These are phyloP conservation scores for Cytospora piceae DNA, from an alignment of 2,329 filamentous ascomycete species.

Conservation along the genomic window DNA sequence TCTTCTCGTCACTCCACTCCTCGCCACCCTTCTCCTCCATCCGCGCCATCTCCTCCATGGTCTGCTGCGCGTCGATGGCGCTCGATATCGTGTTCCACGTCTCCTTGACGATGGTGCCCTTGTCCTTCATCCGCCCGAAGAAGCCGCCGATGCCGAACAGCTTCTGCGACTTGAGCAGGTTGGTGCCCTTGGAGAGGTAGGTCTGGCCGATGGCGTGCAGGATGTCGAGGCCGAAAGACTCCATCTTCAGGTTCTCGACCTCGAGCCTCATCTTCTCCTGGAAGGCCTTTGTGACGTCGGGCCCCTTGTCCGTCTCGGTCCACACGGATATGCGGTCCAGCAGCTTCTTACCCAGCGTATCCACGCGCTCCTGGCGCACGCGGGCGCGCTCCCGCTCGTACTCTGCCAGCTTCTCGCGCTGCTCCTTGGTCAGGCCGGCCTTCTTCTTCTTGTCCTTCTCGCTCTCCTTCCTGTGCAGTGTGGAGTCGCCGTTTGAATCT, in stretches of 20 bases:
- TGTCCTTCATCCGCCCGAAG: constrained; percentile 92
- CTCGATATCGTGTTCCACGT: constrained; percentile 98
- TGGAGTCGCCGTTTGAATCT: constrained; percentile 67
- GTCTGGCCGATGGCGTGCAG: constrained; percentile 92
- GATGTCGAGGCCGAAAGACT: constrained; percentile 95
- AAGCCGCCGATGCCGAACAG: constrained; percentile 96
- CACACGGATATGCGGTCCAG: constrained; percentile 88
- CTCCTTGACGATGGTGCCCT: constrained; percentile 95
- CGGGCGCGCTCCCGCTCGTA: constrained; percentile 84
- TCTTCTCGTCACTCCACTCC: constrained; percentile 98
- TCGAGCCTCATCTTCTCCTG: constrained; percentile 93
- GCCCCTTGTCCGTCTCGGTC: constrained; percentile 93
- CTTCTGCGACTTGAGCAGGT: constrained; percentile 92
- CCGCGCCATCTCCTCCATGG: constrained; percentile 98
- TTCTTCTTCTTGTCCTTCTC: constrained; percentile 62
- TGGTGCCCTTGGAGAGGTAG: constrained; percentile 85
- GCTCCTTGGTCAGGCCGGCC: constrained; percentile 83
- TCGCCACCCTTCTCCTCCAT: constrained; percentile 93
- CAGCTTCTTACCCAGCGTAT: constrained; percentile 81
- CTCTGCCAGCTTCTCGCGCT: constrained; percentile 86
- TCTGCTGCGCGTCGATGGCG: constrained; percentile 95
- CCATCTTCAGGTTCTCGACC: constrained; percentile 98
- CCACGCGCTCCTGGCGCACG: constrained; percentile 84
- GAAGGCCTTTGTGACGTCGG: constrained; percentile 85
- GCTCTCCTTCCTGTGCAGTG: constrained; percentile 68